A percentile compares a stretch with the other conserved stretches of the same genome.
These are phyloP conservation scores for Phalaenopsis equestris DNA, from an alignment of 106 monocot genomes.

Conservation along the genomic window DNA sequence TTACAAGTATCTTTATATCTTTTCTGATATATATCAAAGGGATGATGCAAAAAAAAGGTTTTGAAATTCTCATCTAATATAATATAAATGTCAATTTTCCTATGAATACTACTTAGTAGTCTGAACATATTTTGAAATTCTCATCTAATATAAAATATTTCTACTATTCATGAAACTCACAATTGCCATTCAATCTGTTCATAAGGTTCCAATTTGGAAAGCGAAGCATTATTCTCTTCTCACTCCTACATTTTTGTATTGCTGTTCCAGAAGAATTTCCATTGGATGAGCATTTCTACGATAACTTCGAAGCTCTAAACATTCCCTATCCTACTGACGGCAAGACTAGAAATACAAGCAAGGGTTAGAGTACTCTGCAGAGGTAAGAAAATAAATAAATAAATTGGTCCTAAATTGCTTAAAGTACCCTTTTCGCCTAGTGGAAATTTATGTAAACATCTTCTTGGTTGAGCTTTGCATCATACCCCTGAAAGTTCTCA, in stretches of 20 bases:
- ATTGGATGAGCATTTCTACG: conserved; percentile 23
- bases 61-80: too few species aligned
- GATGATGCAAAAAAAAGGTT: too few species aligned
- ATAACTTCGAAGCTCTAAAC: conserved; percentile 13
- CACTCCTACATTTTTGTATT: background rate
- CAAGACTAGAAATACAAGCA: conserved; percentile 17
- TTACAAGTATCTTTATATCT: too few species aligned
- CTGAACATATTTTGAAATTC: too few species aligned
- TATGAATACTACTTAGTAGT: too few species aligned
- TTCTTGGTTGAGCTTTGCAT: background rate
- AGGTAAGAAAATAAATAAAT: conserved; percentile 14
- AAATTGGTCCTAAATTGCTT: too few species aligned
- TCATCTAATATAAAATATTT: too few species aligned
- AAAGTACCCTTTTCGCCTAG: too few species aligned
- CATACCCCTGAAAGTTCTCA: background rate
- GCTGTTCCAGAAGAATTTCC: conserved; percentile 18
- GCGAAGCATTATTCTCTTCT: background rate
- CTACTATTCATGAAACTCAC: too few species aligned
- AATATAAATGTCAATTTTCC: too few species aligned
- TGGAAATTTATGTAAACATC: background rate
- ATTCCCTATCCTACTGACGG: conserved; percentile 13
- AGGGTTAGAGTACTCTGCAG: conserved; percentile 20
- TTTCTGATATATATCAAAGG: too few species aligned
- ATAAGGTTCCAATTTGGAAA: background rate
- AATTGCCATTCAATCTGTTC: background rate